phyloP scores from a whole-genome alignment of 257 asterid species.

The Anisodus tanguticus region DNA sequence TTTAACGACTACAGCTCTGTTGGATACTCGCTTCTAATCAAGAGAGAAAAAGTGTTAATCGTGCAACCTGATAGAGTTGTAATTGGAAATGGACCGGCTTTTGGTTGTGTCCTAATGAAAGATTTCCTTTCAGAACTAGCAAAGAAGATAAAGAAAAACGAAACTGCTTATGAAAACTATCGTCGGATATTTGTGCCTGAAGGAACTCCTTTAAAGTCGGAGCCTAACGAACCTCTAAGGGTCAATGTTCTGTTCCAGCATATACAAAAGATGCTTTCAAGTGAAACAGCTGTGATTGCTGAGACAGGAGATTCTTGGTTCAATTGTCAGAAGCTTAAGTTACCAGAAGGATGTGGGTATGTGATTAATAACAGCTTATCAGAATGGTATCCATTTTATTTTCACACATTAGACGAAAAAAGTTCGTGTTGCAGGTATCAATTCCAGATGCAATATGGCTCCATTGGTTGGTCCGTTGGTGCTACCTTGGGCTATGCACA shows the following conservation, averaged over 20 bases:
- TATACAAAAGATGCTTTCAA: constrained; percentile 67
- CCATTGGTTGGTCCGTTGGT: constrained; percentile 62
- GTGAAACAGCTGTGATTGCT: constrained; percentile 66
- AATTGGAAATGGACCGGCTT: constrained; percentile 64
- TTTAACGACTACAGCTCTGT: constrained; percentile 86
- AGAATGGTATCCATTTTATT: constrained; percentile 20
- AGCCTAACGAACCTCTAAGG: constrained; percentile 68
- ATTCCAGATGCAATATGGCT: constrained; percentile 74
- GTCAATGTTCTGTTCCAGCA: constrained; percentile 79
- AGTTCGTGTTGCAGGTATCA: constrained; percentile 75
- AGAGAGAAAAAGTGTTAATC: constrained; percentile 70
- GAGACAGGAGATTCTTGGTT: constrained; percentile 95
- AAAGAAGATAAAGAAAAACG: constrained; percentile 51
- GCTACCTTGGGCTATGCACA: constrained; percentile 78
- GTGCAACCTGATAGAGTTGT: constrained; percentile 80
- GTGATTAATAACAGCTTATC: constrained; percentile 25
- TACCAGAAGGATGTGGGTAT: constrained; percentile 86
- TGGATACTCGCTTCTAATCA: constrained; percentile 80
- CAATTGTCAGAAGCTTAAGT: constrained; percentile 86
- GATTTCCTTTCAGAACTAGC: constrained; percentile 62
- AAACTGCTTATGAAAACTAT: constrained; percentile 68
- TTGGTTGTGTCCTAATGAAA: constrained; percentile 79
- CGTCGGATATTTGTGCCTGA: constrained; percentile 73
- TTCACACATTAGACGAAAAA: constrained; percentile 40
- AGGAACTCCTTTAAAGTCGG: constrained; percentile 60